Evolutionary conservation across 306 rosid genomes (phyloP), one percentile per base, ranked within the genome.

Genomic region (Clitoria ternatea): DNA sequence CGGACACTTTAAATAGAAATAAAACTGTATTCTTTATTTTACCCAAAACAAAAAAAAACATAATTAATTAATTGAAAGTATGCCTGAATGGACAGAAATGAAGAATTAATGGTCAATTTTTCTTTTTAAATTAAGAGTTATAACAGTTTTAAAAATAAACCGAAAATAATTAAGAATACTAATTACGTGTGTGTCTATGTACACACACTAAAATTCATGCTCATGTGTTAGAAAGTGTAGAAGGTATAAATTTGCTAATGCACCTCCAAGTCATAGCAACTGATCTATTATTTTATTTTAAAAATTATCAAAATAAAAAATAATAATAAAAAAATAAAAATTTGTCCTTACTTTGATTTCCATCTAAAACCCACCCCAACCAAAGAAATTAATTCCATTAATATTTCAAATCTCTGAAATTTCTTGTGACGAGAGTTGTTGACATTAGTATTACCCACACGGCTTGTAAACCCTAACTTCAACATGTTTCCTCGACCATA

Each of bases 401-500:
- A 37, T 55, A 63, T 29, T 70, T 55, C 35, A 71, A 19, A 42
- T 20, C 48, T 37, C 5, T 48, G 22, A 80, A 62, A 13, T 64
- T 47, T 1, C 26, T 35, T 43, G 3, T 35, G 64, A 64, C 66
- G 54, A 42, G 48, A 54, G 84, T 69, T 22, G 26, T 74, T 55
- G 52, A 40, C 53, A 79, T 39, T 23, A 29, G 23, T 32, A 44
- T 50, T 17, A 44, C 11, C 66, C 43, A 65, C 69, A 45, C 47
- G 24, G 66, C 14, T 39, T 66, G 45, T 63, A 69, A 81, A 59
- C 73, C 81, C 86, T 74, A 52, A 72, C 33, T 33, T 29, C 33
- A 65, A 9, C 50, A 17, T 65, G 18, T 30, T 50, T 39, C 44
- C 30, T 30, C 18, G 19, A 54, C 70, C 52, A 40, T 66, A 59